phyloP scores from a whole-genome alignment of 345 rosid genomes.

The Lumnitzera racemosa region DNA sequence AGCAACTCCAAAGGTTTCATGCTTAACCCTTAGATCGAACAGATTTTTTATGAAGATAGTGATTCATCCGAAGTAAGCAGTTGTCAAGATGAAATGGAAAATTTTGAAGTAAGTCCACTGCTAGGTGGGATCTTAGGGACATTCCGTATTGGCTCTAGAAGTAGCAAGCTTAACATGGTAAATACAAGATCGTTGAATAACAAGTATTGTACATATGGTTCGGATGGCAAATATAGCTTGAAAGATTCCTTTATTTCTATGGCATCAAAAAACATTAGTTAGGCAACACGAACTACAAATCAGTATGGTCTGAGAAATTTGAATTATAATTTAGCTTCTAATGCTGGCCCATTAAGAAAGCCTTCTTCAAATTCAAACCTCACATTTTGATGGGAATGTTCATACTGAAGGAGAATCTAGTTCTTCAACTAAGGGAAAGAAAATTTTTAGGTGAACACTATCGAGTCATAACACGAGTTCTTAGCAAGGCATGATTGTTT shows the following conservation, averaged over 20 bases:
- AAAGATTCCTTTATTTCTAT: slow-evolving; percentile 25
- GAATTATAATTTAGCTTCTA: slow-evolving; percentile 47
- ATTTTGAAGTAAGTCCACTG: slow-evolving; percentile 22
- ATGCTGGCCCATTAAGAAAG: slow-evolving; percentile 34
- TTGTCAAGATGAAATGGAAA: slow-evolving; percentile 45
- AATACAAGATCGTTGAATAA: slow-evolving; percentile 38
- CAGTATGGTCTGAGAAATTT: slow-evolving; percentile 38
- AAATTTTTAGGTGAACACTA: slow-evolving; percentile 29
- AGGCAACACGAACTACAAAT: slow-evolving; percentile 26
- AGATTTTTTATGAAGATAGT: slow-evolving; percentile 28
- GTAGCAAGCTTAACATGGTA: slow-evolving; percentile 24
- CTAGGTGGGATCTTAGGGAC: slow-evolving; percentile 38
- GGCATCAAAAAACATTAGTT: slow-evolving; percentile 32
- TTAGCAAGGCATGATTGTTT: slow-evolving; percentile 36
- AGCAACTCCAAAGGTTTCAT: slow-evolving; percentile 29
- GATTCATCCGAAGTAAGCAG: slow-evolving; percentile 71
- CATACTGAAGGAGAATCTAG: no score
- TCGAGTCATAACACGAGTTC: slow-evolving; percentile 32
- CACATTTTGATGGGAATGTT: no score
- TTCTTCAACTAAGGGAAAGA: slow-evolving; percentile 36
- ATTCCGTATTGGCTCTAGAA: slow-evolving; percentile 20
- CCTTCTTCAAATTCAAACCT: slow-evolving; percentile 32
- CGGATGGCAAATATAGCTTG: slow-evolving; percentile 27
- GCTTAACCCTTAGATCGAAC: slow-evolving; percentile 38
- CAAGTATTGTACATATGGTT: slow-evolving; percentile 38